These are phyloP conservation scores for Hirschioporus abietinus DNA, from an alignment of 768 basidiomycete species.

Conservation along the genomic window DNA sequence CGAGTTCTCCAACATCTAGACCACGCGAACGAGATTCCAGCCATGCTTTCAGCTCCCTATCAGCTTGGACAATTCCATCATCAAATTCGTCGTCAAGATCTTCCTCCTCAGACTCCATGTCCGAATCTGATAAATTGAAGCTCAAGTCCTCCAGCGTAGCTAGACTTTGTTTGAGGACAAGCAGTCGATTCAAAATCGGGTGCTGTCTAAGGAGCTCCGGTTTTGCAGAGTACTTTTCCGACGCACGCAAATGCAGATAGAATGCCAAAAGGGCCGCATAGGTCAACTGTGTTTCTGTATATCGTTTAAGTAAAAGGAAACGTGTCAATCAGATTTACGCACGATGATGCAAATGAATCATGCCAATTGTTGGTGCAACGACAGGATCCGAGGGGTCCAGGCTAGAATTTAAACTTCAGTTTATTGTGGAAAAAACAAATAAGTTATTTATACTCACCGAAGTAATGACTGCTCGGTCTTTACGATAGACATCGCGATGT, in stretches of 20 bases:
- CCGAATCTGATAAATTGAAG: conserved; percentile 49
- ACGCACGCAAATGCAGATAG: conserved; percentile 82
- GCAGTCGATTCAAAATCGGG: conserved; percentile 70
- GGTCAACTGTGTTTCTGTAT: conserved; percentile 78
- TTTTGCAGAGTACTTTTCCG: conserved; percentile 53
- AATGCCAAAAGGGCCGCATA: conserved; percentile 90
- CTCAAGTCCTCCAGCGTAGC: conserved; percentile 81
- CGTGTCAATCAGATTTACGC: conserved; percentile 25
- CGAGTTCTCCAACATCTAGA: conserved; percentile 45
- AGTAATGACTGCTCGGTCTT: conserved; percentile 48
- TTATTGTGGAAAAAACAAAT: neutral
- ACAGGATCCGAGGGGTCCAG: conserved; percentile 43
- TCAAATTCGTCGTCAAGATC: conserved; percentile 27
- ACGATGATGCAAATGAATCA: conserved; percentile 89
- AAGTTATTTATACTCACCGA: conserved; percentile 34
- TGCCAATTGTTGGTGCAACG: conserved; percentile 48
- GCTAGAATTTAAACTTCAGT: conserved; percentile 28
- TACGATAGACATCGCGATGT: conserved; percentile 50
- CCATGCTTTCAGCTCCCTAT: conserved; percentile 34
- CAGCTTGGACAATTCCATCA: conserved; percentile 21
- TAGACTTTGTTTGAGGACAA: conserved; percentile 79
- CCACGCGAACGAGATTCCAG: conserved; percentile 16
- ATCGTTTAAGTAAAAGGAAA: neutral
- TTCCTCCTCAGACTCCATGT: conserved; percentile 32
- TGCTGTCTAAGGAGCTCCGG: conserved; percentile 61